Evolutionary conservation across 164 flowering plant species (phyloP).

Genomic region (Nymphaea colorata): DNA sequence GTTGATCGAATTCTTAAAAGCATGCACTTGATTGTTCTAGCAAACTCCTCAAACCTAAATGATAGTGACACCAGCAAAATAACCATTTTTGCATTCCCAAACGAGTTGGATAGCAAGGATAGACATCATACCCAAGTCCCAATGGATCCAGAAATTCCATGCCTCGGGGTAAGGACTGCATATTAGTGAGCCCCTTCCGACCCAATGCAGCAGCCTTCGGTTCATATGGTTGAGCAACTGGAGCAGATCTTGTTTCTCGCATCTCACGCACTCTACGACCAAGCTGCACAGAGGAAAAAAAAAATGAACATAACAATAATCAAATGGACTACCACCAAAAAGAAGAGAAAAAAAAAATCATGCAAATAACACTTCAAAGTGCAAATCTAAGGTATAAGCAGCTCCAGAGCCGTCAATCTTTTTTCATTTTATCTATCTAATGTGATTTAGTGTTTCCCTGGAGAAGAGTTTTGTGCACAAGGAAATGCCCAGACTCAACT

Average conservation of each 20-base stretch:
- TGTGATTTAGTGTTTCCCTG: too few species aligned
- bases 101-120: too few species aligned
- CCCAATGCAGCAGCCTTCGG: conserved; percentile 33
- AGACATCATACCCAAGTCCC: conserved; percentile 65
- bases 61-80: too few species aligned
- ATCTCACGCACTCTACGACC: conserved; percentile 90
- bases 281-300: conserved; percentile 37
- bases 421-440: too few species aligned
- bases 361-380: neutral
- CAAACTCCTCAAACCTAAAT: too few species aligned
- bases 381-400: too few species aligned
- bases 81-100: too few species aligned
- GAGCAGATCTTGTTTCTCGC: conserved; percentile 76
- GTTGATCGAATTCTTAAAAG: too few species aligned
- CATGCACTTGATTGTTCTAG: too few species aligned
- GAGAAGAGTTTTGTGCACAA: too few species aligned
- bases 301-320: conserved; percentile 2
- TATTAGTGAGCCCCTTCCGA: conserved; percentile 45
- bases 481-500: too few species aligned
- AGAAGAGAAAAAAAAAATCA: neutral
- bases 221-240: conserved; percentile 47
- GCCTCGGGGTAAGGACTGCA: conserved; percentile 85
- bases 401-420: too few species aligned
- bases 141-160: conserved; percentile 96
- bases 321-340: neutral